phyloP scores from a whole-genome alignment of 768 basidiomycete species.

The Austroboletus festivus region DNA sequence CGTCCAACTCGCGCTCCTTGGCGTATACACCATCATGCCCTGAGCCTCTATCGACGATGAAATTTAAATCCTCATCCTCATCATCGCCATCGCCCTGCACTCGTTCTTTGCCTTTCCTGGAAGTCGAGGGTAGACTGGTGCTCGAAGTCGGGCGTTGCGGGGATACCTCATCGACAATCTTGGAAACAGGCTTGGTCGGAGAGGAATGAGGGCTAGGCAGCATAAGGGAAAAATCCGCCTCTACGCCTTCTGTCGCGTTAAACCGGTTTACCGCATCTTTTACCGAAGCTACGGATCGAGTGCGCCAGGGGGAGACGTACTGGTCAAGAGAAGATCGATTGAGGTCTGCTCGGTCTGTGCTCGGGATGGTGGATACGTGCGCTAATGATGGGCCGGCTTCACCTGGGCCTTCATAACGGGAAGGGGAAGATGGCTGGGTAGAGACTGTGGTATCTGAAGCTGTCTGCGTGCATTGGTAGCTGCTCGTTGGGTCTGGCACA shows the following conservation, averaged over 20 bases:
- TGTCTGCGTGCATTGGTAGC: neutral
- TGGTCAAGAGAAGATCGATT: conserved; percentile 9
- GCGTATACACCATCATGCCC: conserved; percentile 49
- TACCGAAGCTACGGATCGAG: conserved; percentile 39
- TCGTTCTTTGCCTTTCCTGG: conserved; percentile 47
- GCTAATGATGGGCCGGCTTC: conserved; percentile 16
- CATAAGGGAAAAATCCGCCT: conserved; percentile 51
- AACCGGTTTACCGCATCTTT: conserved; percentile 51
- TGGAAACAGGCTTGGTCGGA: conserved; percentile 28
- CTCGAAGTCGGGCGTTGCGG: neutral
- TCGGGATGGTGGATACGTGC: conserved; percentile 4
- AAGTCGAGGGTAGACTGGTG: conserved; percentile 3
- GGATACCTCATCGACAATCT: conserved; percentile 19
- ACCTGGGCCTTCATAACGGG: neutral
- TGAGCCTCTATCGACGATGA: conserved; percentile 39
- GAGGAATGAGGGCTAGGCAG: conserved; percentile 44
- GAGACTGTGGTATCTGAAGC: neutral
- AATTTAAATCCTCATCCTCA: conserved; percentile 23
- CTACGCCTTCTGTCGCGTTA: conserved; percentile 37
- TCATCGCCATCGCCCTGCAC: conserved; percentile 26
- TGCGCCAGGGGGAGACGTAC: conserved; percentile 32
- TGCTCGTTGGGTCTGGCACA: conserved; percentile 38
- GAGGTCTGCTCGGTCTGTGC: neutral
- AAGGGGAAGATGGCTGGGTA: neutral
- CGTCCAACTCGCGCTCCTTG: conserved; percentile 60